A percentile compares a stretch with the other conserved stretches of the same genome.
Conservation (phyloP, 176 grass and related monocot genomes). For the Oryza glumipatula region DNA sequence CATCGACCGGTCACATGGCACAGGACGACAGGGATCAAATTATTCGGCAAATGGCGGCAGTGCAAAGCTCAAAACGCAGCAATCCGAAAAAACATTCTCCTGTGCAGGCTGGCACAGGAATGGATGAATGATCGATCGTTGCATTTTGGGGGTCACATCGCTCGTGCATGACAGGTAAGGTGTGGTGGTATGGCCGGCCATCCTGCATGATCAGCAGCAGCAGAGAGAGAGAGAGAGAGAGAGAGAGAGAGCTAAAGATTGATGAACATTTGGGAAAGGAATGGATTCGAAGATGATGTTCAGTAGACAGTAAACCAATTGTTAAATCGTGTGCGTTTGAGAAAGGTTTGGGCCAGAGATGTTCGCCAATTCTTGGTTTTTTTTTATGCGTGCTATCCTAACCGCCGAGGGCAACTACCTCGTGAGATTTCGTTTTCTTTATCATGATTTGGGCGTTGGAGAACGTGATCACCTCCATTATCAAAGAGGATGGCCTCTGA, state of each 20-base stretch:
- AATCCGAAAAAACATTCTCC: conserved; percentile 45
- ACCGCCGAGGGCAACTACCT: conserved; percentile 32
- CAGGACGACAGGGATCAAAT: conserved; percentile 17
- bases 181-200: conserved; percentile 25
- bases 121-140: conserved; percentile 36
- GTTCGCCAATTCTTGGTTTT: neutral
- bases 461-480: conserved; percentile 8
- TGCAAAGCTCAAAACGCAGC: conserved; percentile 14
- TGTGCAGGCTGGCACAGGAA: conserved; percentile 34
- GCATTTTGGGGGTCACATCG: neutral
- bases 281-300: neutral
- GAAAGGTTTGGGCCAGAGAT: neutral
- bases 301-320: neutral
- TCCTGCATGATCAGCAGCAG: neutral
- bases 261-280: conserved; percentile 36
- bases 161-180: conserved; percentile 40
- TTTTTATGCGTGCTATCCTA: conserved; percentile 4
- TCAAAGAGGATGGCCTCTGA: neutral
- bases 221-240: neutral
- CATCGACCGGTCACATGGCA: conserved; percentile 39
- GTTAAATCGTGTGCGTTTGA: neutral
- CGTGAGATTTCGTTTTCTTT: conserved; percentile 25
- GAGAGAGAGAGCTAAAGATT: conserved; percentile 8
- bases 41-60: conserved; percentile 8
- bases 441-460: neutral